Base-by-base conservation (phyloP, 345 rosid genomes). In the Boechera retrofracta region DNA sequence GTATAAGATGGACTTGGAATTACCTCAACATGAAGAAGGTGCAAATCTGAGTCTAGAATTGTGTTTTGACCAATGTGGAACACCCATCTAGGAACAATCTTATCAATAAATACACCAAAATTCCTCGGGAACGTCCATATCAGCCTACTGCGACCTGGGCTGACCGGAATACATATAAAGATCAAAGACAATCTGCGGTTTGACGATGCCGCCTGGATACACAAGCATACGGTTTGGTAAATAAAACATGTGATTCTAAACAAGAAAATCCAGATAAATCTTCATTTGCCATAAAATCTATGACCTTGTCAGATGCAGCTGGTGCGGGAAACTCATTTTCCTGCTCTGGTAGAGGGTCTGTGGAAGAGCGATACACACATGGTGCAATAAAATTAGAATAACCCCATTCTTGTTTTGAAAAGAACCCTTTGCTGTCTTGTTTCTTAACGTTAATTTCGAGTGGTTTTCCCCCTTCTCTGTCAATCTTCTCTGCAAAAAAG, bases 391-490 rank as follows among this genome's bases (percentile, higher is more conserved):
- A 94, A 74, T 77, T 81, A 63, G 87, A 61, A 63, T 53, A 69
- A 18, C 93, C 97, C 84, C 79, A 82, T 5, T 87, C 93, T 79
- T 86, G 92, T 71, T 85, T 85, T 29, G 85, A 94, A 39, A 64
- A 12, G 74, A 84, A 94, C 45, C 94, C 97, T 54, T 82, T 68
- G 54, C 61, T 64, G 52, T 81, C 90, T 33, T 81, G 9, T 47
- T 88, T 86, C 81, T 81, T 77, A 26, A 94, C 75, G 8, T 81
- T 80, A 56, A 91, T 68, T 13, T 85, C 91, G 7, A 89, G 60
- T 7, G 97, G 96, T 69, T 84, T 87, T 28, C 98, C 94, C 9
- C 98, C 98, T 89, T 94, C 98, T 81, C 97, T 86, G 58, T 94
- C 97, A 35, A 53, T 80, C 82, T 87, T 89, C 75, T 32, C 97